phyloP scores from a whole-genome alignment of 2,329 filamentous ascomycete species.

The Cordyceps cateniannulata region DNA sequence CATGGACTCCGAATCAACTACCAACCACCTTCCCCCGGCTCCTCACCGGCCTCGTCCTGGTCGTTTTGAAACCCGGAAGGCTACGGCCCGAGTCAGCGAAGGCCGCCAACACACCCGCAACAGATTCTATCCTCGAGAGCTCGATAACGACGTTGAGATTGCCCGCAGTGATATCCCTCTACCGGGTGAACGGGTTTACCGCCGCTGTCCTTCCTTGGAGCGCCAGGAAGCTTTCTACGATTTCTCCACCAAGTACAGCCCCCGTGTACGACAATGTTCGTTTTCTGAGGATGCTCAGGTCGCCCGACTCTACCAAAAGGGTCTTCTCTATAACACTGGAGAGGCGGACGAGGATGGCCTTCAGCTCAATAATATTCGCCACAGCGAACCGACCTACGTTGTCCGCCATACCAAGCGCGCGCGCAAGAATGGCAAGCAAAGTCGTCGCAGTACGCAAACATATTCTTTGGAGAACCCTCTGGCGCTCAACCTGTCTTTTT shows the following conservation, averaged over 20 bases:
- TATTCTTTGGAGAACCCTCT: slow-evolving; percentile 22
- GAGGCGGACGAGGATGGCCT: slow-evolving; percentile 20
- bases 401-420: slow-evolving; percentile 30
- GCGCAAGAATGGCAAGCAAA: slow-evolving; percentile 20
- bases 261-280: slow-evolving; percentile 20
- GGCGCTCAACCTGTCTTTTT: slow-evolving; percentile 36
- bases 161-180: slow-evolving; percentile 29
- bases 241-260: slow-evolving; percentile 28
- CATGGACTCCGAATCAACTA: slow-evolving; percentile 7
- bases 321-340: slow-evolving; percentile 34
- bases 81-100: background rate
- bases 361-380: slow-evolving; percentile 32
- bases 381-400: slow-evolving; percentile 32
- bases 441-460: slow-evolving; percentile 9
- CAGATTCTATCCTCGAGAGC: background rate
- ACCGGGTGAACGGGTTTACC: slow-evolving; percentile 29
- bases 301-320: slow-evolving; percentile 37
- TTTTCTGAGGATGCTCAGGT: slow-evolving; percentile 29
- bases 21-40: background rate
- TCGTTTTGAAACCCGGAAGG: background rate
- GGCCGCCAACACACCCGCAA: background rate
- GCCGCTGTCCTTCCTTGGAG: slow-evolving; percentile 36
- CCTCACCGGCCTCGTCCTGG: background rate
- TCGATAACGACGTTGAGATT: slow-evolving; percentile 27
- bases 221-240: slow-evolving; percentile 42